A percentile compares a stretch with the other conserved stretches of the same genome.
Evolutionary conservation across 1,139 yeast species (phyloP).

Genomic region (Yamadazyma jaroonii): DNA sequence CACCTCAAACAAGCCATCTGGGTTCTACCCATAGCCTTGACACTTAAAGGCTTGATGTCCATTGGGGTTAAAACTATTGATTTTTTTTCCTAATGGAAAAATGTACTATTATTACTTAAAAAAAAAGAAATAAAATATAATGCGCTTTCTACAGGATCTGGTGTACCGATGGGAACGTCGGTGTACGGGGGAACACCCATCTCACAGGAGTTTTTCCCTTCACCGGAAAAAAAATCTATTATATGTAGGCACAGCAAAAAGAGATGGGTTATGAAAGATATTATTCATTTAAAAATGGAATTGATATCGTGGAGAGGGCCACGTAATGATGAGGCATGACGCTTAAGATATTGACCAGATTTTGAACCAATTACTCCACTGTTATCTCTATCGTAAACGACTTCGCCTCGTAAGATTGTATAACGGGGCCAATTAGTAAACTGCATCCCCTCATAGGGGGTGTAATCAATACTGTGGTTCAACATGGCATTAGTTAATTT

Average conservation of each 20-base stretch:
- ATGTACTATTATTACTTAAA: no score
- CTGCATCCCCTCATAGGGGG: conserved; percentile 43
- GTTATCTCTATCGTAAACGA: conserved; percentile 32
- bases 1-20: conserved; percentile 15
- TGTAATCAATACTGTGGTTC: conserved; percentile 43
- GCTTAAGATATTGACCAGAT: conserved; percentile 23
- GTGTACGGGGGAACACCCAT: no score
- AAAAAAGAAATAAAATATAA: no score
- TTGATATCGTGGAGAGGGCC: conserved; percentile 13
- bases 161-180: no score
- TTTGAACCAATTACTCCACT: conserved; percentile 20
- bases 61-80: neutral
- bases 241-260: no score
- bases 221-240: no score
- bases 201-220: neutral
- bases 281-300: conserved; percentile 7
- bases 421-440: conserved; percentile 47
- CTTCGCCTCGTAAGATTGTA: conserved; percentile 36
- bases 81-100: no score
- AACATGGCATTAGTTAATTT: conserved; percentile 30
- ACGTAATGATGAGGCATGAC: conserved; percentile 19
- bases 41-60: conserved; percentile 14
- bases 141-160: no score
- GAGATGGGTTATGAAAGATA: neutral
- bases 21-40: conserved; percentile 14